These are phyloP conservation scores for Geum urbanum DNA, from an alignment of 306 rosid species.

Conservation along the genomic window DNA sequence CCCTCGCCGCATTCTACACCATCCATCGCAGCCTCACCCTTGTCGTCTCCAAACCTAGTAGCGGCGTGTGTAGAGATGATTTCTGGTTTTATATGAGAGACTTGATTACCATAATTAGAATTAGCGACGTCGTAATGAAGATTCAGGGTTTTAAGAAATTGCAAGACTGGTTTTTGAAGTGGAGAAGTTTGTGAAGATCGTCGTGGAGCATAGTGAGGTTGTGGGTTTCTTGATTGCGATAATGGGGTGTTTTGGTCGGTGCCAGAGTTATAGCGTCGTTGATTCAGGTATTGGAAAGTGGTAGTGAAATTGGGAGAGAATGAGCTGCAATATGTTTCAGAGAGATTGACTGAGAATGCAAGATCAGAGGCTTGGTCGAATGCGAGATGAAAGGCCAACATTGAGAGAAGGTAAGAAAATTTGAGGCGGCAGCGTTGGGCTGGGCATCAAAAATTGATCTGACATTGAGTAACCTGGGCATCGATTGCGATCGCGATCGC, in stretches of 20 bases:
- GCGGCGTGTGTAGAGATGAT: conserved; percentile 73
- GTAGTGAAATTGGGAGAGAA: conserved; percentile 49
- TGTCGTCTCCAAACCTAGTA: conserved; percentile 61
- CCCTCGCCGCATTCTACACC: conserved; percentile 45
- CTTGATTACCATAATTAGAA: conserved; percentile 63
- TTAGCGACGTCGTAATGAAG: conserved; percentile 75
- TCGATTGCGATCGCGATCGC: too few species aligned
- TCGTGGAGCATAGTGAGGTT: conserved; percentile 48
- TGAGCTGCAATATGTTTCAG: conserved; percentile 51
- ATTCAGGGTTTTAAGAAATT: conserved; percentile 50
- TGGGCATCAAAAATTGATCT: too few species aligned
- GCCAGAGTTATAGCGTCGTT: conserved; percentile 59
- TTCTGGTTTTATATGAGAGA: conserved; percentile 77
- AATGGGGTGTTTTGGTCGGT: conserved; percentile 42
- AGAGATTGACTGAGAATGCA: conserved; percentile 66
- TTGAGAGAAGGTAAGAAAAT: too few species aligned
- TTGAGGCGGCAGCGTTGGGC: too few species aligned
- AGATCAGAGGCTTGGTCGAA: too few species aligned
- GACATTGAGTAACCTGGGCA: too few species aligned
- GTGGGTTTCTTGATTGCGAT: conserved; percentile 53
- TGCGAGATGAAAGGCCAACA: too few species aligned
- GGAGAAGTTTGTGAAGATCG: conserved; percentile 62
- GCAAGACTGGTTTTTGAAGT: conserved; percentile 47
- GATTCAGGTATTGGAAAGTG: conserved; percentile 68
- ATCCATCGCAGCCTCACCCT: conserved; percentile 51